Evolutionary conservation across 2,329 filamentous ascomycete species (phyloP).

Genomic region (Trichoderma sp.): DNA sequence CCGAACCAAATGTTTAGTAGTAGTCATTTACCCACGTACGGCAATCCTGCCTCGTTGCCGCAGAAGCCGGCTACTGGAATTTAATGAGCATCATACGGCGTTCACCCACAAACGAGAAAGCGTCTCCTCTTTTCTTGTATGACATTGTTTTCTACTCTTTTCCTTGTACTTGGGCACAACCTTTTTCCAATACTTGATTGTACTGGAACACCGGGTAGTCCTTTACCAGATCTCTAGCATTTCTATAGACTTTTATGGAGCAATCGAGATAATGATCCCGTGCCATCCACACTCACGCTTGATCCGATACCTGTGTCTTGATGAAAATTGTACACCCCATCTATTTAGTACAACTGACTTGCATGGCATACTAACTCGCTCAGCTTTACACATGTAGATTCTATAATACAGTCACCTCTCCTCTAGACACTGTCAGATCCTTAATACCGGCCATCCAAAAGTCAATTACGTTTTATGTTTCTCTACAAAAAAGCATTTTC

Average conservation of each 20-base stretch:
- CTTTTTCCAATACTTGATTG: neutral
- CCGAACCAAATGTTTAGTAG: constrained; percentile 47
- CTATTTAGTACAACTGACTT: neutral
- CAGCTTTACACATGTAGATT: neutral
- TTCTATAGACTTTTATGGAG: neutral
- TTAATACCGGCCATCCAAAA: neutral
- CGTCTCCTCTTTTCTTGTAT: neutral
- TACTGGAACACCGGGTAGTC: neutral
- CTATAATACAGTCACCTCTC: neutral
- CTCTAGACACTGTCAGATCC: neutral
- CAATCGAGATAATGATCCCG: neutral
- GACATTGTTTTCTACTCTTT: neutral
- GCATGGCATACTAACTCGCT: neutral
- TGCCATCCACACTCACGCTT: neutral
- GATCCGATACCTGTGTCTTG: neutral
- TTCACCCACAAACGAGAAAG: constrained; percentile 20
- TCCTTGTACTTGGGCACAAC: neutral
- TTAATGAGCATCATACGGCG: constrained; percentile 36
- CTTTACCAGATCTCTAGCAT: neutral
- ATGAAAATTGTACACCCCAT: neutral
- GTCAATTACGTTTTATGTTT: neutral
- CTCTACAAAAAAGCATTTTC: neutral
- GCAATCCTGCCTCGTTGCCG: constrained; percentile 57
- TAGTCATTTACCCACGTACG: constrained; percentile 53
- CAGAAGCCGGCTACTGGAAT: constrained; percentile 55